These are phyloP conservation scores for Spizellomyces punctatus DNA, from an alignment of 192 early-diverging fungal species.

Conservation along the genomic window DNA sequence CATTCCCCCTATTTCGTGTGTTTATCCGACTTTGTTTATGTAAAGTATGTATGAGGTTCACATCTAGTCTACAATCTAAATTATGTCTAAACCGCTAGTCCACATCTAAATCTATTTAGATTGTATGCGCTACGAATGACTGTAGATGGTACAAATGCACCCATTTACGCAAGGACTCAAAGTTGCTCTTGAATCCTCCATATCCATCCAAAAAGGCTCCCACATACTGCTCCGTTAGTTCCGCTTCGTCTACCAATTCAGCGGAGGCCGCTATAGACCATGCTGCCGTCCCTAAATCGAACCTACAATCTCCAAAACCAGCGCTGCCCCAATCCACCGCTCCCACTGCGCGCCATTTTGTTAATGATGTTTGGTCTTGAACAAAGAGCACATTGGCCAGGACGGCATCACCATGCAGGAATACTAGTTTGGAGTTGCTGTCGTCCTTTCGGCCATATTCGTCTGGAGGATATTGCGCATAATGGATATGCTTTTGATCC, in stretches of 20 bases:
- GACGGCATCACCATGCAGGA: too few relatives aligned
- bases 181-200: conserved; percentile 3
- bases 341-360: conserved; percentile 1
- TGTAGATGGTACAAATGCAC: conserved; percentile 6
- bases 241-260: conserved; percentile 2
- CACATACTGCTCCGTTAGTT: conserved; percentile 6
- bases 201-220: not conserved
- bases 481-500: conserved; percentile 4
- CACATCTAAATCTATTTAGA: too few relatives aligned
- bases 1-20: too few relatives aligned
- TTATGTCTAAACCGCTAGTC: too few relatives aligned
- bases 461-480: conserved; percentile 1
- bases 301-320: conserved; percentile 4
- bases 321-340: conserved; percentile 4
- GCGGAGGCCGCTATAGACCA: not conserved
- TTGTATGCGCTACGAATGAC: too few relatives aligned
- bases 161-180: conserved; percentile 4
- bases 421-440: too few relatives aligned
- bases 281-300: conserved; percentile 6
- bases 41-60: too few relatives aligned
- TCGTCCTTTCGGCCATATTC: too few relatives aligned
- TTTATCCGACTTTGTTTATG: too few relatives aligned
- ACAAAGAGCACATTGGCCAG: conserved; percentile 6
- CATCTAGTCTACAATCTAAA: too few relatives aligned
- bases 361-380: conserved; percentile 1